These are phyloP conservation scores for Wallacemonas sp. DNA, from an alignment of 208 protist genomes.

Conservation along the genomic window DNA sequence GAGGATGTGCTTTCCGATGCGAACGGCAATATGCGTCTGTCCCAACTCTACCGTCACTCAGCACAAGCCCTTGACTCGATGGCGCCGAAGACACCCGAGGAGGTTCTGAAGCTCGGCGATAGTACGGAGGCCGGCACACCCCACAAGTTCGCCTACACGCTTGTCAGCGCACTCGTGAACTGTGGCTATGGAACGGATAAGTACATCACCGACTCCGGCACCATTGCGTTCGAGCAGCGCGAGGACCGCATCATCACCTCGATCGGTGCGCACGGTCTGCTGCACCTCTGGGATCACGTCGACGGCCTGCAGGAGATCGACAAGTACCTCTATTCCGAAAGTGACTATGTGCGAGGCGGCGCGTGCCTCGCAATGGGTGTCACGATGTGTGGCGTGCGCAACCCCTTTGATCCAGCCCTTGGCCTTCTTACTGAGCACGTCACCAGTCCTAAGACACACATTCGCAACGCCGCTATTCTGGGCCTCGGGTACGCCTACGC, in stretches of 20 bases:
- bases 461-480: slow-evolving; percentile 91
- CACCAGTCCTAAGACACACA: slow-evolving; percentile 52
- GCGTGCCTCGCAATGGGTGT: slow-evolving; percentile 94
- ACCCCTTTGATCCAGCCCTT: slow-evolving; percentile 94
- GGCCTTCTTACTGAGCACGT: slow-evolving; percentile 91
- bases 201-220: slow-evolving; percentile 90
- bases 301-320: slow-evolving; percentile 95
- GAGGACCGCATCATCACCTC: slow-evolving; percentile 96
- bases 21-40: slow-evolving; percentile 96
- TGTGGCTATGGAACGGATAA: slow-evolving; percentile 98
- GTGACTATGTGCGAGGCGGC: slow-evolving; percentile 96
- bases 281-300: slow-evolving; percentile 98
- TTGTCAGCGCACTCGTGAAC: slow-evolving; percentile 96
- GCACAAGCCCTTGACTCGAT: slow-evolving; percentile 95
- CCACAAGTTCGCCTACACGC: slow-evolving; percentile 96
- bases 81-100: slow-evolving; percentile 97
- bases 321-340: slow-evolving; percentile 95
- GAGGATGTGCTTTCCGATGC: slow-evolving; percentile 87
- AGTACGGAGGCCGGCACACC: slow-evolving; percentile 35
- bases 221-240: slow-evolving; percentile 96
- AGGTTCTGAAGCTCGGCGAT: slow-evolving; percentile 97
- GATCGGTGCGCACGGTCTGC: slow-evolving; percentile 95
- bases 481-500: slow-evolving; percentile 98
- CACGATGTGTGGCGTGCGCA: slow-evolving; percentile 84
- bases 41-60: slow-evolving; percentile 93